Evolutionary conservation across 176 grass and related monocot species (phyloP).

Genomic region (Otatea glauca): DNA sequence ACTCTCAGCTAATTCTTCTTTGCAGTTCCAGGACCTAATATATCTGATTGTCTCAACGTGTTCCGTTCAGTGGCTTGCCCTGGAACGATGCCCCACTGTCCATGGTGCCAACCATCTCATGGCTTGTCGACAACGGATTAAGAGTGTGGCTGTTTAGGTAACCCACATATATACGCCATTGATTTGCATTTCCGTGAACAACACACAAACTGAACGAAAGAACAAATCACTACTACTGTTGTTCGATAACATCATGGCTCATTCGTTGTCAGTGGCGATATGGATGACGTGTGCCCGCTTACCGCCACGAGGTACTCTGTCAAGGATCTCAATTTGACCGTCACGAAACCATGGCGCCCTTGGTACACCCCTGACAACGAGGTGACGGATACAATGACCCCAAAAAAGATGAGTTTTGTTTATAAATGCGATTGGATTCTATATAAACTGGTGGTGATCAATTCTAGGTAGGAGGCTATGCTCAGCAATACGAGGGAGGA

Average conservation of each 20-base stretch:
- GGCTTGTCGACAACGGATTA: constrained; percentile 37
- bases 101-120: constrained; percentile 21
- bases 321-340: constrained; percentile 40
- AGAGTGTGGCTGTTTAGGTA: constrained; percentile 59
- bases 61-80: neutral
- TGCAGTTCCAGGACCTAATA: neutral
- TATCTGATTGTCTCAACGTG: neutral
- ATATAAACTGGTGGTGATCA: neutral
- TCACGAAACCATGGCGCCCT: constrained; percentile 50
- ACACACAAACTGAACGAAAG: neutral
- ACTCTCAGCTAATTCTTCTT: neutral
- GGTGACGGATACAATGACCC: constrained; percentile 22
- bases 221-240: neutral
- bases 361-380: constrained; percentile 55
- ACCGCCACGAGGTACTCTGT: constrained; percentile 59
- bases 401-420: neutral
- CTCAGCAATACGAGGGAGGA: constrained; percentile 55
- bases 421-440: neutral
- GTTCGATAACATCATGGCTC: neutral
- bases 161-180: too few species aligned
- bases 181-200: neutral
- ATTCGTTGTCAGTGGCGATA: constrained; percentile 51
- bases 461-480: constrained; percentile 55
- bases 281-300: constrained; percentile 47
- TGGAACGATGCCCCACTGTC: neutral